Base-by-base conservation (phyloP, 108 stramenopile genomes). In the Fragilaria radians region DNA sequence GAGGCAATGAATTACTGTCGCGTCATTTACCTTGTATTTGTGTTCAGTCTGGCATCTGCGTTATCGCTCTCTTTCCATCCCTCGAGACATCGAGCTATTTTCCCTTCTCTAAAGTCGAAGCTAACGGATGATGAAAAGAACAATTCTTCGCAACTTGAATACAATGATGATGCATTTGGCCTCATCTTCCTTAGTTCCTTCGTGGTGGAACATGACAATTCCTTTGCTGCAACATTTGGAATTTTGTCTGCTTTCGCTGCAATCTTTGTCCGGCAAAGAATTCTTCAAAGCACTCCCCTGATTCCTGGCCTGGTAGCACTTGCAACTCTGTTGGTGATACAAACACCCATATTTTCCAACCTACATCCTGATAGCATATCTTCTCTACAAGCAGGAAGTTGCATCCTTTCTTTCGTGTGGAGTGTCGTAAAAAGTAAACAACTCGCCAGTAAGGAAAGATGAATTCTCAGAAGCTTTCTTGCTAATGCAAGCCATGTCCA, bases 81-180 rank as follows among this genome's bases (percentile, higher is more conserved):
- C 11, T 42, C 36, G 36, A 42, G 7, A 11, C 36, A 14, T 42
- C 36, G 36, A 42, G 36, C 7, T 7, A 11, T 7, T 7, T 42
- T 11, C 14, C 36, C 36, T 42, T 7, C 14, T 42, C 14, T 42
- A 14, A 7, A 14, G 11, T 7, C 11, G 14, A 7, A 42, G 14
- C 11, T 14, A 14, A 42, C 7, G 11, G 36, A 42, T 42, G 36
- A 42, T 42, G 36, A 42, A 7, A 42, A 42, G 14, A 7, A 11
- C 36, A n/a, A n/a, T n/a, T n/a, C n/a, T n/a, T n/a, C n/a, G n/a
- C n/a, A n/a, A n/a, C 11, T 42, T 14, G 36, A 42, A 11, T 81
- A 81, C 71, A 81, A 81, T 46, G 80, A 81, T 62, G 80, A 81
- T 61, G 80, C 80, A 1, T 81, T 81, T 57, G 80, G 80, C 7